These are phyloP conservation scores for Emergomyces africanus DNA, from an alignment of 2,329 filamentous ascomycete species.

Conservation along the genomic window DNA sequence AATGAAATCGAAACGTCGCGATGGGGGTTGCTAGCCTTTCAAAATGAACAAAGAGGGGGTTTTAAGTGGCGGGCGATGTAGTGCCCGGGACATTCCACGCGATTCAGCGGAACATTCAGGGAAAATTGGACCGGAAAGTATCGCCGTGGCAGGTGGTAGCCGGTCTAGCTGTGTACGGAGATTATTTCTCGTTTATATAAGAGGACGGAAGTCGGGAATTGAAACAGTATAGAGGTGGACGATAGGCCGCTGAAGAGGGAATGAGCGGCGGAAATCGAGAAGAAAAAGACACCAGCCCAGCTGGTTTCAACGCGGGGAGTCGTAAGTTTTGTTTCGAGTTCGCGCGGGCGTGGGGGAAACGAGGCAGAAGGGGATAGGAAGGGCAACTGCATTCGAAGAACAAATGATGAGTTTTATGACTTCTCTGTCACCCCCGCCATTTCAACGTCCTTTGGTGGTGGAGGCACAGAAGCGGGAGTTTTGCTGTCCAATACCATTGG, in stretches of 20 bases:
- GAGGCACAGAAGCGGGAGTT: slow-evolving; percentile 11
- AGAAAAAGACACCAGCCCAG: neutral
- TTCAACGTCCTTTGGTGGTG: slow-evolving; percentile 19
- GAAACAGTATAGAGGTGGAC: neutral
- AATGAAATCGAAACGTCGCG: neutral
- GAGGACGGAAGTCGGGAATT: neutral
- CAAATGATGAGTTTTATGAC: slow-evolving; percentile 9
- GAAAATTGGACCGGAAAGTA: neutral
- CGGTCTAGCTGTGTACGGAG: neutral
- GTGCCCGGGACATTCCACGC: neutral
- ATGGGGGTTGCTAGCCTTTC: neutral
- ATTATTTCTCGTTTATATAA: neutral
- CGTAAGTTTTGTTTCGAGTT: neutral
- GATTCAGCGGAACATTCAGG: neutral
- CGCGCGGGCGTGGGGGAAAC: neutral
- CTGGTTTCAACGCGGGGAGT: neutral
- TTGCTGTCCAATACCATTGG: slow-evolving; percentile 7
- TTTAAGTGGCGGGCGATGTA: neutral
- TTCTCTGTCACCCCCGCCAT: slow-evolving; percentile 24
- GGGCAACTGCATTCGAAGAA: neutral
- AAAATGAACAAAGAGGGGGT: neutral
- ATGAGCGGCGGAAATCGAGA: neutral
- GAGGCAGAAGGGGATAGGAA: neutral
- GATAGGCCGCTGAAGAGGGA: neutral
- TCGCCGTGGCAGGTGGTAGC: neutral